Conservation (phyloP, 768 basidiomycete species). For the Phylloporus rhodoxanthus region DNA sequence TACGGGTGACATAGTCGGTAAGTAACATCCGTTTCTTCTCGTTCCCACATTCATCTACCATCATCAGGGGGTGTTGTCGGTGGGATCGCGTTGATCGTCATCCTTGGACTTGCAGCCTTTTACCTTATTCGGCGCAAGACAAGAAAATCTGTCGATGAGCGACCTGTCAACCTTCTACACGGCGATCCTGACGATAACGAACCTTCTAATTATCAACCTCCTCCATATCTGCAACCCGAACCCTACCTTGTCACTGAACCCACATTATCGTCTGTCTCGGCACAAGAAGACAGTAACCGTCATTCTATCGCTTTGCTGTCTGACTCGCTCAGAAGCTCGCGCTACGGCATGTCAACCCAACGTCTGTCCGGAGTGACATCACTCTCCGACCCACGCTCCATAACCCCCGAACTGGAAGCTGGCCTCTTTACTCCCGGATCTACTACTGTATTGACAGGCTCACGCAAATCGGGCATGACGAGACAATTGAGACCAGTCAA, state of each 20-base stretch:
- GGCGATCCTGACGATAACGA: conserved; percentile 49
- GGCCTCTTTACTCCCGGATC: conserved; percentile 16
- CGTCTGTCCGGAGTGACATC: conserved; percentile 26
- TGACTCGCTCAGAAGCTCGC: conserved; percentile 12
- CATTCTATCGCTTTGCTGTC: conserved; percentile 16
- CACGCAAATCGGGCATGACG: conserved; percentile 35
- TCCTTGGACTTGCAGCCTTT: conserved; percentile 37
- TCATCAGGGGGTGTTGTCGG: conserved; percentile 48
- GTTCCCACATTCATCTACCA: conserved; percentile 6
- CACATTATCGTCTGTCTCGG: conserved; percentile 39
- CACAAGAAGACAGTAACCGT: conserved; percentile 23
- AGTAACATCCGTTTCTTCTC: conserved; percentile 2
- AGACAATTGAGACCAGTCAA: conserved; percentile 65
- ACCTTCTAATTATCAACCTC: conserved; percentile 43
- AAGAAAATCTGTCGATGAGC: conserved; percentile 41
- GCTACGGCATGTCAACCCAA: conserved; percentile 25
- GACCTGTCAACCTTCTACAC: conserved; percentile 62
- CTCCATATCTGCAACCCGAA: conserved; percentile 69
- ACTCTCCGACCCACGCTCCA: conserved; percentile 37
- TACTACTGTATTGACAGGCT: conserved; percentile 19
- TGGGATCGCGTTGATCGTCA: conserved; percentile 46
- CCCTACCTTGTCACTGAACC: conserved; percentile 70
- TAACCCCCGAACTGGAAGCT: conserved; percentile 39
- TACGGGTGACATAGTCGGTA: conserved; percentile 49
- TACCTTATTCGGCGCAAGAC: conserved; percentile 49